Evolutionary conservation across 495 filamentous ascomycete species (phyloP), one percentile per base, ranked within the genome.

Genomic region (Aspergillus nanangensis): DNA sequence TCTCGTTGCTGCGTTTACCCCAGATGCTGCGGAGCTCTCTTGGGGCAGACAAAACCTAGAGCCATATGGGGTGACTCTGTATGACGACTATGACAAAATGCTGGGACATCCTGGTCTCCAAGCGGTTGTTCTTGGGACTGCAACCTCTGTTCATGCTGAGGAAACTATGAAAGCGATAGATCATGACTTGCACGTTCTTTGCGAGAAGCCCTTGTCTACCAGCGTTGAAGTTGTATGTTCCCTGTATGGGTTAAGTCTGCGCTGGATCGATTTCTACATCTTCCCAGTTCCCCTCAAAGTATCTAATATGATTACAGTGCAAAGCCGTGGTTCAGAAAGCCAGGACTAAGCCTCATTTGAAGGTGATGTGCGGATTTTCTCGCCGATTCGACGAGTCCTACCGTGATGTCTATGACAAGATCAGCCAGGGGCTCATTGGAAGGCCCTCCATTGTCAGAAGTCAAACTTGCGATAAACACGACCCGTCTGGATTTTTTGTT

Each of bases 361-460:
- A 79, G 57, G 70, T 79, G 5, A 76, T 81, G 73, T 78, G 73
- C 42, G 77, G 75, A 4, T 80, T 79, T 65, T 77, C 74, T 1
- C 65, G 77, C 13, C 73, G 77, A 19, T 80, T 81, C 60, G 77
- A 80, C 47, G 59, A 47, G 17, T 75, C 71, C 35, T 81, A 80
- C 60, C 65, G 72, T 9, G 72, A 77, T 40, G 77, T 77, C 29
- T 60, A 60, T 46, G 38, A 62, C 5, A 75, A 75, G 38, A 70
- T 73, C 48, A 55, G 60, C 13, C 19, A 55, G 5, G 76, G 77
- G 7, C 33, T 62, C 0, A 80, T 80, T 32, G 76, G 78, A 7
- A 56, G 62, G 2, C 72, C 76, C 5, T 67, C 68, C 4, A 65
- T 80, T 34, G 55, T 81, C 22, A 74, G 76, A 47, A 69, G 62